Evolutionary conservation across 2,329 filamentous ascomycete species (phyloP).

Genomic region (Sporothrix mexicana): DNA sequence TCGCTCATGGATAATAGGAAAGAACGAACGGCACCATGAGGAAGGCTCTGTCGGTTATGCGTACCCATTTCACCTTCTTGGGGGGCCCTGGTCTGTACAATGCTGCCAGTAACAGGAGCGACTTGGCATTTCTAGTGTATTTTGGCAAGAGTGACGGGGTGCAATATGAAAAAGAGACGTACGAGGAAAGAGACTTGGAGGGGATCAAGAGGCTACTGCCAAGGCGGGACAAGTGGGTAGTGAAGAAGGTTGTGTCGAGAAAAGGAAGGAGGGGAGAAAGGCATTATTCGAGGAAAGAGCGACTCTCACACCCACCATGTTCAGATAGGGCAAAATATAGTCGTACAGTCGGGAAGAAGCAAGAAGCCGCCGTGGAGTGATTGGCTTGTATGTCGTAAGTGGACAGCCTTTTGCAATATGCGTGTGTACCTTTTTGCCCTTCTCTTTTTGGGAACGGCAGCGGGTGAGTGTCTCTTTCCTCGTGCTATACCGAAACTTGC

Average conservation of each 20-base stretch:
- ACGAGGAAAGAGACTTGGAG: background rate
- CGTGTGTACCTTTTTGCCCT: background rate
- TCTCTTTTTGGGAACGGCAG: constrained; percentile 25
- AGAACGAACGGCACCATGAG: background rate
- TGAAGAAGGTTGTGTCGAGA: background rate
- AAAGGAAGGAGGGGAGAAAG: constrained; percentile 1
- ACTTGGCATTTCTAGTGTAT: background rate
- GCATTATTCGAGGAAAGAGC: constrained; percentile 21
- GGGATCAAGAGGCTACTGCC: constrained; percentile 2
- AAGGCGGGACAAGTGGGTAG: constrained; percentile 6
- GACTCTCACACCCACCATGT: background rate
- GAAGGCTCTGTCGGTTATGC: background rate
- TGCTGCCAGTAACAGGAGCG: background rate
- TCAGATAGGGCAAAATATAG: background rate
- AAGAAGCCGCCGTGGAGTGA: constrained; percentile 1
- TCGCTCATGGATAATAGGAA: background rate
- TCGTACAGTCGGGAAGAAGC: constrained; percentile 20
- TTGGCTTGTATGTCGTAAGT: background rate
- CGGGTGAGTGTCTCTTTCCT: constrained; percentile 15
- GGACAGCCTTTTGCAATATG: background rate
- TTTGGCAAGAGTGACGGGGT: constrained; percentile 6
- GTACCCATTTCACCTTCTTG: background rate
- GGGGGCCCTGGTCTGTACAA: background rate
- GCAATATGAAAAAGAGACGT: background rate
- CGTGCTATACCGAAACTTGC: constrained; percentile 36